A percentile compares a stretch with the other conserved stretches of the same genome.
Evolutionary conservation across 2,329 filamentous ascomycete genomes (phyloP).

Genomic region (Colletotrichum kahawae): DNA sequence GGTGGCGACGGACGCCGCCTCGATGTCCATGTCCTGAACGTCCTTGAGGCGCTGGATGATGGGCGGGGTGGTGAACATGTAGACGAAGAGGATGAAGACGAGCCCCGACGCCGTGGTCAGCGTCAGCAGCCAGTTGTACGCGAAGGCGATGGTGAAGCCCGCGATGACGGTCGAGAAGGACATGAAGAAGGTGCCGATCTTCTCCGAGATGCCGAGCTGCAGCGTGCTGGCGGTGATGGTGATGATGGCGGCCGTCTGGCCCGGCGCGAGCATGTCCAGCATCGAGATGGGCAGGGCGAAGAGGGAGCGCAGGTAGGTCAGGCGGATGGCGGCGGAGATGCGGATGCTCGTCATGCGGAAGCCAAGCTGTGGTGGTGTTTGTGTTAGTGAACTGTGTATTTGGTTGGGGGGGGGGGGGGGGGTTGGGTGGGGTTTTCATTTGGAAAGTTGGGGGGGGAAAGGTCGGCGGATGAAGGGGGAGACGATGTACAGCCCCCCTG

Average conservation of each 20-base stretch:
- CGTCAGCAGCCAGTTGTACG: slow-evolving; percentile 56
- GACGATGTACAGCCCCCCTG: slow-evolving; percentile 41
- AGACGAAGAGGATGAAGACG: slow-evolving; percentile 41
- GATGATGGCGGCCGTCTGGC: slow-evolving; percentile 56
- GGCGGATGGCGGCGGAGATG: slow-evolving; percentile 53
- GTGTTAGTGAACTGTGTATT: neutral
- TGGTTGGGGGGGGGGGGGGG: no score
- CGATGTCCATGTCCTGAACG: slow-evolving; percentile 40
- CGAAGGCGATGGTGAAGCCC: slow-evolving; percentile 56
- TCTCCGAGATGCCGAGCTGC: slow-evolving; percentile 60
- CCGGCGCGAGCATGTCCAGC: slow-evolving; percentile 53
- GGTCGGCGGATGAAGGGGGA: slow-evolving; percentile 39
- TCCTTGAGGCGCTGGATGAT: slow-evolving; percentile 35
- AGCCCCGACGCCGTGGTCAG: slow-evolving; percentile 52
- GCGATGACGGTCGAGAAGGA: slow-evolving; percentile 44
- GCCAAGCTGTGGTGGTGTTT: slow-evolving; percentile 35
- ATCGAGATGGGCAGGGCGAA: slow-evolving; percentile 54
- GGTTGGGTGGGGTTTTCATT: no score
- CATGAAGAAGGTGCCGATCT: slow-evolving; percentile 48
- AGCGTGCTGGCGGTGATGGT: slow-evolving; percentile 57
- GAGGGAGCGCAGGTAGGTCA: slow-evolving; percentile 52
- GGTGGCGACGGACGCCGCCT: slow-evolving; percentile 40
- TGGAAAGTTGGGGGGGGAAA: no score
- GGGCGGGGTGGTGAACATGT: slow-evolving; percentile 34
- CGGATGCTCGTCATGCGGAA: slow-evolving; percentile 55